These are phyloP conservation scores for Pleoardoris graminearum DNA, from an alignment of 2,329 filamentous ascomycete genomes.

Conservation along the genomic window DNA sequence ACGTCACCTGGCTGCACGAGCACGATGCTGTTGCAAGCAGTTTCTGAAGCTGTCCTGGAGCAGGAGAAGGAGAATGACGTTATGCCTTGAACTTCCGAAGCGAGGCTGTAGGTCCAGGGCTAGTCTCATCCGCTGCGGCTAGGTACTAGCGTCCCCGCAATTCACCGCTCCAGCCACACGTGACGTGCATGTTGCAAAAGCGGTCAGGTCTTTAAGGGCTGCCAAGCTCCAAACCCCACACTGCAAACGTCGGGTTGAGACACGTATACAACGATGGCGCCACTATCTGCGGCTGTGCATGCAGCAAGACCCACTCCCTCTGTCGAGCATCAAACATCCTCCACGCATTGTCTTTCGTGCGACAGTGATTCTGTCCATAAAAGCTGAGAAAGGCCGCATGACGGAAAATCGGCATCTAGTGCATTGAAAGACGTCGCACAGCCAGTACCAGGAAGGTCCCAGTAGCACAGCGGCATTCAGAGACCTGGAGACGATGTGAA, in stretches of 20 bases:
- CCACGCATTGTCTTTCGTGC: not conserved
- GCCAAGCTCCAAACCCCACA: not conserved
- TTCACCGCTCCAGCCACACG: not conserved
- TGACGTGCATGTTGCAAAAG: not conserved
- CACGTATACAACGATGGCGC: constrained; percentile 5
- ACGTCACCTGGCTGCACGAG: not conserved
- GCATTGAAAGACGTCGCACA: not conserved
- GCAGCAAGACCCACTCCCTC: not conserved
- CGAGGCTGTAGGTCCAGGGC: not conserved
- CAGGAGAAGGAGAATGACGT: not conserved
- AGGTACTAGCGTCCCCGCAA: not conserved
- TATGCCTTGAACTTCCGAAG: not conserved
- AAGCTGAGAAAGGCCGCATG: constrained; percentile 1
- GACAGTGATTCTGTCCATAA: not conserved
- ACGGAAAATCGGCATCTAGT: not conserved
- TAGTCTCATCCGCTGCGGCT: not conserved
- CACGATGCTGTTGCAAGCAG: not conserved
- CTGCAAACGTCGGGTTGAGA: constrained; percentile 1
- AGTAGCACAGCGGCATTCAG: not conserved
- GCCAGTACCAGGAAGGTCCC: not conserved
- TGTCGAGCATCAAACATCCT: not conserved
- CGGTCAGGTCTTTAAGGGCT: not conserved
- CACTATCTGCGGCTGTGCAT: constrained; percentile 6
- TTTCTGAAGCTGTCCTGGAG: not conserved
- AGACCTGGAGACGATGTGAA: not conserved